Evolutionary conservation across 1,284 basidiomycete genomes (phyloP).

Genomic region (Trametes polyzona): DNA sequence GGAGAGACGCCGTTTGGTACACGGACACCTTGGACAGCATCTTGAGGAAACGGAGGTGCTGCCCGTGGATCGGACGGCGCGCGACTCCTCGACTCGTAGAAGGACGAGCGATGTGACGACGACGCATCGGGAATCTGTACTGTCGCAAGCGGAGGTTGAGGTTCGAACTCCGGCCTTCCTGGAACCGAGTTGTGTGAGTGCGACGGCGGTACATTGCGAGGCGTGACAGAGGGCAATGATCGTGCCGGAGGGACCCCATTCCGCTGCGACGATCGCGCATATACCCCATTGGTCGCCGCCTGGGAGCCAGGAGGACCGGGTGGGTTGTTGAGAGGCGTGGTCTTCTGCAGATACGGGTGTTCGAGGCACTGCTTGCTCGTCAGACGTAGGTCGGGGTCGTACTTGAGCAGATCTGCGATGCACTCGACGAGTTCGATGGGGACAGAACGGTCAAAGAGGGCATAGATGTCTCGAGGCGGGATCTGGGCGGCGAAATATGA

Average conservation of each 20-base stretch:
- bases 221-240: slow-evolving; percentile 53
- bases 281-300: slow-evolving; percentile 25
- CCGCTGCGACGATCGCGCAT: slow-evolving; percentile 39
- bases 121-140: slow-evolving; percentile 52
- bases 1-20: slow-evolving; percentile 18
- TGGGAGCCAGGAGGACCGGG: slow-evolving; percentile 52
- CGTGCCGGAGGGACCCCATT: slow-evolving; percentile 36
- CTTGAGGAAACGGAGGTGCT: slow-evolving; percentile 19
- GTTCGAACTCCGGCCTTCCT: slow-evolving; percentile 43
- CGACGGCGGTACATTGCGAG: slow-evolving; percentile 61
- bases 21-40: slow-evolving; percentile 20
- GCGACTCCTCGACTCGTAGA: slow-evolving; percentile 42
- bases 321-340: slow-evolving; percentile 66
- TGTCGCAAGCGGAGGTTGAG: slow-evolving; percentile 34
- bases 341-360: slow-evolving; percentile 86
- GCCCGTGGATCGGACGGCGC: slow-evolving; percentile 17
- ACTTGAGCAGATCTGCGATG: slow-evolving; percentile 90
- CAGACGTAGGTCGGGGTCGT: slow-evolving; percentile 86
- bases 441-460: slow-evolving; percentile 80
- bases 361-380: slow-evolving; percentile 88
- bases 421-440: slow-evolving; percentile 88
- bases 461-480: slow-evolving; percentile 75
- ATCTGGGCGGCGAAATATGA: slow-evolving; percentile 50
- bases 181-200: slow-evolving; percentile 56
- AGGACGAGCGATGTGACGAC: slow-evolving; percentile 60